Evolutionary conservation across 2,329 filamentous ascomycete species (phyloP), one percentile per base, ranked within the genome.

Genomic region (Aspergillus hortae): DNA sequence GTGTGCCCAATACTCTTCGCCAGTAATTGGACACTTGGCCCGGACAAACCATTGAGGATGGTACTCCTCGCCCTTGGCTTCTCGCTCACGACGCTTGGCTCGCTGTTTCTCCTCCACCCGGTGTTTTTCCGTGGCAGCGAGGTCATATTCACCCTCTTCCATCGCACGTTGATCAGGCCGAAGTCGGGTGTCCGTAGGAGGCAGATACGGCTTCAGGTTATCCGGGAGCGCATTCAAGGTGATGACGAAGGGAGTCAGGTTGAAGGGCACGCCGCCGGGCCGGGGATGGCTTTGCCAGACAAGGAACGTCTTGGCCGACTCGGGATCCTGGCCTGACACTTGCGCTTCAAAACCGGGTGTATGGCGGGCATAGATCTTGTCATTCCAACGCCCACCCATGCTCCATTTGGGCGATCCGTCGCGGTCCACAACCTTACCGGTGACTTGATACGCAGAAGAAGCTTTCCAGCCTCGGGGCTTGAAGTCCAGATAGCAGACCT

Each of bases 111-210:
- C 89, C 72, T 99, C 94, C 0, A 99, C 83, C 1, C 94, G 81
- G 65, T 92, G 94, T 82, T 99, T 99, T 77, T 99, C 94, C 4
- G 82, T 83, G 0, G 92, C 94, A 1, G 94, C 94, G 54, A 94
- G 80, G 65, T 97, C 92, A 67, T 99, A 99, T 72, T 92, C 84
- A n/a, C 92, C 94, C 56, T 97, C 92, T 70, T 99, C 94, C 94
- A 99, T 99, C 2, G 94, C 94, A 10, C 94, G 82, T 75, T 99
- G 94, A 71, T 99, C 94, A 0, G 94, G 92, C 27, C 94, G 82
- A 30, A 96, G 78, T n/a, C 94, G 82, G 1, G 92, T 95, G 70
- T 99, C 94, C 0, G 94, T 99, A 0, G 94, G 94, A 35, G 94
- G 89, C 14, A 99, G 76, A 74, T 87, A 84, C 4, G 87, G 83